Base-by-base conservation (phyloP, 495 filamentous ascomycete genomes). In the Xylaria grammica region DNA sequence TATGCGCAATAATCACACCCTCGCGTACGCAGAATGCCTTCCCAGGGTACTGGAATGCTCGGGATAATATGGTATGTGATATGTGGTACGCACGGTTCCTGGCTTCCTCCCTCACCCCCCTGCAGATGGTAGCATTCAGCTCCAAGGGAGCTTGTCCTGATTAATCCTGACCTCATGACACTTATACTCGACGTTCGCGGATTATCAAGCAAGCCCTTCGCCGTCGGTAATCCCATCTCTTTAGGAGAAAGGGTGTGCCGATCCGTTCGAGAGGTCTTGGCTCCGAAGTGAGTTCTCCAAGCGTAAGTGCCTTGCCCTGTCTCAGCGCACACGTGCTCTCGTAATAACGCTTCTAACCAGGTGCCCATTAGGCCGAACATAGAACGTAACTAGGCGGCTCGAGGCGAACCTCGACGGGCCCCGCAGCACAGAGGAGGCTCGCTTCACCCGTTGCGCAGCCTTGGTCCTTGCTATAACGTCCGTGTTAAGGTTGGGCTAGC, bases 91-190 rank as follows among this genome's bases (percentile, higher is more conserved):
- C 36, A 13, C 36, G 20, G 34, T 30, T 57, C 38, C 15, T 9
- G 38, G 30, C 9, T 29, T 19, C 9, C 20, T 20, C 30, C 52
- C 38, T 44, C 17, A 44, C n/a, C 10, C 54, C 54, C 54, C 45
- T 57, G 38, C 36, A 44, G 38, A 57, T 22, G 17, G 38, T 57
- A 8, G 26, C 38, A 55, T 55, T 40, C 10, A 29, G 19, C 36
- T 36, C 54, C 38, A 8, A 17, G 38, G 30, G 11, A 38, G 17
- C 13, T 57, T 24, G 7, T 19, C 32, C 54, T 57, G 54, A 57
- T 57, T 26, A 57, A 57, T 57, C 20, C 54, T 57, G 54, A 57
- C 54, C 54, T 45, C 26, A 57, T 57, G 54, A 57, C 54, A 57
- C 54, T 38, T 24, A 20, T 45, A 20, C 10, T 45, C 38, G 30